A percentile compares a stretch with the other conserved stretches of the same genome.
phyloP scores from a whole-genome alignment of 2,329 filamentous ascomycete species.

The Alternaria panax region DNA sequence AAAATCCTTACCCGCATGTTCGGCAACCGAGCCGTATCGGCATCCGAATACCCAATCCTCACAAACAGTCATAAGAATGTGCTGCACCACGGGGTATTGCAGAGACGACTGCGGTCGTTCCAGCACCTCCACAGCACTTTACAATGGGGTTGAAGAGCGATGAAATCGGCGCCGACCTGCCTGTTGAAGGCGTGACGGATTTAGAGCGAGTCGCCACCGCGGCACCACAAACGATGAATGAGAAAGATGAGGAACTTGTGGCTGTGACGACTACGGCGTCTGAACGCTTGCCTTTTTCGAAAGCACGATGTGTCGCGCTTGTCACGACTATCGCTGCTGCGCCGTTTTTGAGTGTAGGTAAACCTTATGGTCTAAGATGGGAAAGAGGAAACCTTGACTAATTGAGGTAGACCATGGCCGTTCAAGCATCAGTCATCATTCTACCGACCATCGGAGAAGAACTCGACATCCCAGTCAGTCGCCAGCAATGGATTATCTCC shows the following conservation, averaged over 20 bases:
- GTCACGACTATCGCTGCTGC: conserved; percentile 38
- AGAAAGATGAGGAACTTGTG: conserved; percentile 11
- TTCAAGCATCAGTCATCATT: conserved; percentile 68
- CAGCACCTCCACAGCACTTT: background rate
- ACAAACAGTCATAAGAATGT: background rate
- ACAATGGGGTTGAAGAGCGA: background rate
- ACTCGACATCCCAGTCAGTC: conserved; percentile 63
- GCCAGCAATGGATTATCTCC: conserved; percentile 72
- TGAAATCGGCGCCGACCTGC: background rate
- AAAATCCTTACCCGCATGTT: background rate
- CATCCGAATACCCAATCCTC: background rate
- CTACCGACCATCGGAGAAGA: conserved; percentile 67
- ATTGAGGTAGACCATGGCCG: conserved; percentile 63
- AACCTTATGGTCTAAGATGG: no score
- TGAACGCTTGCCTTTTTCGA: conserved; percentile 38
- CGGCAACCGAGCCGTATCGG: background rate
- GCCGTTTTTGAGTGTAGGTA: conserved; percentile 44
- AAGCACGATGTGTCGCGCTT: conserved; percentile 39
- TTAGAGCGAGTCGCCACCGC: conserved; percentile 5
- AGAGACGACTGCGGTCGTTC: background rate
- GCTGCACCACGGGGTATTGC: background rate
- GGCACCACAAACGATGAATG: background rate
- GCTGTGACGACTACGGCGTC: conserved; percentile 11
- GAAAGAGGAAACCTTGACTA: no score
- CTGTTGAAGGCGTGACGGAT: background rate